Base-by-base conservation (phyloP, 2,329 filamentous ascomycete genomes). In the Ophiocordyceps robertsii region DNA sequence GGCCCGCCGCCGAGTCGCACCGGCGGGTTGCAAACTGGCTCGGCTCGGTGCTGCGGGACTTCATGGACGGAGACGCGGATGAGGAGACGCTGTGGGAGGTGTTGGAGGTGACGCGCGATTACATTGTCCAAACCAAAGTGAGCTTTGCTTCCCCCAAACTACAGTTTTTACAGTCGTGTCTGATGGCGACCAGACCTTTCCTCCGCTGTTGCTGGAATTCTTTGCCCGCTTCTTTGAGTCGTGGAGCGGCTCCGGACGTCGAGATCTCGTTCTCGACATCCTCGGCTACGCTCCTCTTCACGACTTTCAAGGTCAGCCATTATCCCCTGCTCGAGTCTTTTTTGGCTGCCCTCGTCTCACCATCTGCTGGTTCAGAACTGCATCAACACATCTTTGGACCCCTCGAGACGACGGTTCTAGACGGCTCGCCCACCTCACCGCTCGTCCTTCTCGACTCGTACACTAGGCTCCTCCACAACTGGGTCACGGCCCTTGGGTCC, bases 391-490 rank as follows among this genome's bases (percentile, higher is more conserved):
- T 72, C 12, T 67, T 81, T 17, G 53, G 62, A 21, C 66, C 64
- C 1, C 59, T 82, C 12, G 75, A 82, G 51, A 57, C 58, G 1
- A 64, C 63, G 19, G 53, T 77, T 1, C 57, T 77, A 10, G 65
- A 73, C 49, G 66, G 69, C 36, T 66, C 64, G 1, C 45, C 67
- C 0, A 53, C 65, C 6, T 75, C 78, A 1, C 80, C 80, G 50
- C 54, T 73, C 0, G 65, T 66, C 3, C 63, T 93, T 3, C 68
- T 92, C 3, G 59, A 59, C 2, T 78, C 87, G 47, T 92, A 90
- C 59, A 79, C 73, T 2, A 60, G 62, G 11, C 64, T 93, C 6
- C 69, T 90, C 38, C 72, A 68, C 11, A 72, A 77, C 44, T 82
- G 77, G 77, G 65, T 63, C 7, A 55, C 65, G 10, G 47, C 59